Evolutionary conservation across 306 rosid species (phyloP), one percentile per base, ranked within the genome.

Genomic region (Vigna angularis): DNA sequence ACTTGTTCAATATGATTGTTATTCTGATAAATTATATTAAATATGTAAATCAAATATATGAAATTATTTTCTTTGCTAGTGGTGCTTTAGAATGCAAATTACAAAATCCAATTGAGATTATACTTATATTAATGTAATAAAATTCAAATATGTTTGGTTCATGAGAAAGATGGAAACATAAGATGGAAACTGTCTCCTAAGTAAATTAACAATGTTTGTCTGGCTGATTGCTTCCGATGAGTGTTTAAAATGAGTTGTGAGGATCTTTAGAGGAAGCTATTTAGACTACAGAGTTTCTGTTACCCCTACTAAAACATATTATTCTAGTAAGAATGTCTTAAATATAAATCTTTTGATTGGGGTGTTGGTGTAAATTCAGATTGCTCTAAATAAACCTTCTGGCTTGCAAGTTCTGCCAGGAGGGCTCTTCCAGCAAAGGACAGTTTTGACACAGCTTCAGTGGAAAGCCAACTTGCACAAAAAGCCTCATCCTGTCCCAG

Each of bases 391-490:
- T 81, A 92, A 92, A 80, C 98, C 98, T 62, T 90, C 98, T 42
- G 92, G 97, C 68, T 83, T 95, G 85, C 98, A 95, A 95, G 98
- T 95, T 70, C 83, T 92, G 74, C 97, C 98, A 6, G 98, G 97
- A 51, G 98, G 98, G 63, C 91, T 95, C 84, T 95, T 91, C 79
- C 98, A 95, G 89, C 98, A 95, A 87, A 91, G 97, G 75, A 95
- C 98, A 32, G 90, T 92, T 88, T 82, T 95, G 55, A 85, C 90
- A 18, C 98, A 95, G 85, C 97, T 95, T 68, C 87, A 80, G 5
- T 89, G 95, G 91, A 45, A 75, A 84, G 78, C 90, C 84, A 78
- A 81, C 58, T 77, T 53, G 38, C 63, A 75, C 80, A 81, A 77
- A 82, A 83, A 74, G 63, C 44, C 77, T 47, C 94, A 91, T 52